These are phyloP conservation scores for Calonectria pseudoturangicola DNA, from an alignment of 2,329 filamentous ascomycete species.

Conservation along the genomic window DNA sequence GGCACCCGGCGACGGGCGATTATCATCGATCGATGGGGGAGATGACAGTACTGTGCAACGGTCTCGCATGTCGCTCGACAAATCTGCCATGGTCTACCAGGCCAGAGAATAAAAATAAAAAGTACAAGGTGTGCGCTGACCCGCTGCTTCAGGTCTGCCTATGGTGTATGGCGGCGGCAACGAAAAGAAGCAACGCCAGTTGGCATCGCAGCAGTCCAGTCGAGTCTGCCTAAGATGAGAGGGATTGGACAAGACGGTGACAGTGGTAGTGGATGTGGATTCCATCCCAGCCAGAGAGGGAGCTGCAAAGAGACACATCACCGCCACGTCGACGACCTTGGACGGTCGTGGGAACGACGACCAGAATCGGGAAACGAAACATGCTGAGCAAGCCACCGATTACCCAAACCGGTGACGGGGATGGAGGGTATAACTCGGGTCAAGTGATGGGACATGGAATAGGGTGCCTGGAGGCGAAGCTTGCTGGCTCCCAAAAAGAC, in stretches of 20 bases:
- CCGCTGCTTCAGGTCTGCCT: constrained; percentile 42
- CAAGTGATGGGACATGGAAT: constrained; percentile 29
- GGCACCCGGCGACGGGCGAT: constrained; percentile 29
- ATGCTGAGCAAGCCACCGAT: constrained; percentile 33
- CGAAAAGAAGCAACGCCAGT: constrained; percentile 48
- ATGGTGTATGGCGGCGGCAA: constrained; percentile 35
- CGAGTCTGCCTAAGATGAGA: constrained; percentile 39
- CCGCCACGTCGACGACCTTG: constrained; percentile 35
- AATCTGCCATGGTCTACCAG: constrained; percentile 4
- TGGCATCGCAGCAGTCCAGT: constrained; percentile 43
- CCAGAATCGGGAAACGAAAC: constrained; percentile 40
- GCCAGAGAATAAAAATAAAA: not conserved
- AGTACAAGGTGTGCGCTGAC: constrained; percentile 9
- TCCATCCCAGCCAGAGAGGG: constrained; percentile 26
- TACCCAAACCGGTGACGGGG: constrained; percentile 24
- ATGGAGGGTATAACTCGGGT: constrained; percentile 39
- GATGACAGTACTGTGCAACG: constrained; percentile 18
- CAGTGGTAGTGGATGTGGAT: constrained; percentile 39
- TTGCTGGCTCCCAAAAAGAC: constrained; percentile 21
- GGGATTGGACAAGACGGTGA: constrained; percentile 35
- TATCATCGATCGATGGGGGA: constrained; percentile 22
- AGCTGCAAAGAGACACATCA: constrained; percentile 37
- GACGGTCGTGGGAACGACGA: constrained; percentile 28
- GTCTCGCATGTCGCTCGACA: constrained; percentile 13
- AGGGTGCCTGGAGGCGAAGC: constrained; percentile 15